Base-by-base conservation (phyloP, 176 grass and related monocot genomes). In the Cenchrus fungigraminus region DNA sequence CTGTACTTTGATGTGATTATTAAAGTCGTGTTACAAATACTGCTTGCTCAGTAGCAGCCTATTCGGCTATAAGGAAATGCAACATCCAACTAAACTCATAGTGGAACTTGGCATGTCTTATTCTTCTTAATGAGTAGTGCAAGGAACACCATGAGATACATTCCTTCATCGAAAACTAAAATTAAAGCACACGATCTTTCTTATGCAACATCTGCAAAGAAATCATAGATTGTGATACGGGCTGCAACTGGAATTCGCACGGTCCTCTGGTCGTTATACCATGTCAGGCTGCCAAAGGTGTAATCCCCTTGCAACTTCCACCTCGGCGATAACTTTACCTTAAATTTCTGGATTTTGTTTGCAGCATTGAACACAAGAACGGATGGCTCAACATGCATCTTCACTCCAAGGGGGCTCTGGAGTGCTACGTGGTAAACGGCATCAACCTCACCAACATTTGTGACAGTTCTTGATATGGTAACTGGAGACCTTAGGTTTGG, bases 281-380 rank as follows among this genome's bases (percentile, higher is more conserved):
- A 88, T 66, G 67, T 83, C 15, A 88, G 34, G 46, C 80, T 78
- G 6, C 86, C 86, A 71, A 88, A 83, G 4, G 80, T 82, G 34
- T 83, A 88, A 13, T 71, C 73, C 11, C 86, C 80, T 15, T 88
- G 80, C 22, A 83, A 2, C 57, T 43, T 78, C 86, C 86, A 83
- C 0, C 56, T 1, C 5, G 80, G 74, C 11, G 73, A 88, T 44
- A 88, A 9, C 14, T 43, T 88, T 5, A 88, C 80, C 34, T 78
- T 40, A 59, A 83, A 88, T 0, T 55, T 83, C 0, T 16, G 22
- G 20, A 46, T 65, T 78, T 50, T 88, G 55, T 46, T 88, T 53
- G 32, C 1, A 2, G 65, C 55, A 16, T 46, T 14, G 46, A 88
- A 88, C 10, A 71, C 65, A 11, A 83, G 80, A 13, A 88, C 45